Conservation (phyloP, 2,329 filamentous ascomycete genomes). For the Trichothecium sympodiale region DNA sequence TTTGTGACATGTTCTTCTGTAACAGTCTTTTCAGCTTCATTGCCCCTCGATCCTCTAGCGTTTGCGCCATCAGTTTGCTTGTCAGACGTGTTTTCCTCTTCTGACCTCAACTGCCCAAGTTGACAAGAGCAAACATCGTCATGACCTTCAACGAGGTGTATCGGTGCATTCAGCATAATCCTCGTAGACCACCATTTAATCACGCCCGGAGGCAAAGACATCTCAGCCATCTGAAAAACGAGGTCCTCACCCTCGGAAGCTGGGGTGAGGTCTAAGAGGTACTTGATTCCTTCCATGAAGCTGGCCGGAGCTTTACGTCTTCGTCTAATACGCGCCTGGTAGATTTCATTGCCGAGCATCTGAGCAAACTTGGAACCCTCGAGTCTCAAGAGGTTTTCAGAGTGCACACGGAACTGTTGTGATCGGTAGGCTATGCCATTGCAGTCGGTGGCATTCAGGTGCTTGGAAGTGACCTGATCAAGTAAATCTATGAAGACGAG, state of each 20-base stretch:
- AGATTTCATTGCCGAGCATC: conserved; percentile 27
- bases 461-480: background rate
- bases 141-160: conserved; percentile 24
- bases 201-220: conserved; percentile 46
- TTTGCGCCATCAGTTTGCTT: no score
- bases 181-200: conserved; percentile 40
- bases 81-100: no score
- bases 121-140: conserved; percentile 24
- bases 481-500: conserved; percentile 31
- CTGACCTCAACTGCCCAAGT: no score
- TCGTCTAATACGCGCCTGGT: conserved; percentile 27
- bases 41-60: no score
- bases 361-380: conserved; percentile 35
- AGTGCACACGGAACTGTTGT: conserved; percentile 31
- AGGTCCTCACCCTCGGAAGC: conserved; percentile 50
- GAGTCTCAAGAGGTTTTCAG: conserved; percentile 32
- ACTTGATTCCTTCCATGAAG: conserved; percentile 36
- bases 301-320: conserved; percentile 22
- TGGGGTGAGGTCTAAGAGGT: conserved; percentile 53
- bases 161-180: conserved; percentile 18
- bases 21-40: no score
- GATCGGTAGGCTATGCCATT: conserved; percentile 20
- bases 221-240: conserved; percentile 44
- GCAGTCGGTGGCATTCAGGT: conserved; percentile 18
- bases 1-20: background rate